Evolutionary conservation across 2,329 filamentous ascomycete genomes (phyloP).

Genomic region (Curvularia sp.): DNA sequence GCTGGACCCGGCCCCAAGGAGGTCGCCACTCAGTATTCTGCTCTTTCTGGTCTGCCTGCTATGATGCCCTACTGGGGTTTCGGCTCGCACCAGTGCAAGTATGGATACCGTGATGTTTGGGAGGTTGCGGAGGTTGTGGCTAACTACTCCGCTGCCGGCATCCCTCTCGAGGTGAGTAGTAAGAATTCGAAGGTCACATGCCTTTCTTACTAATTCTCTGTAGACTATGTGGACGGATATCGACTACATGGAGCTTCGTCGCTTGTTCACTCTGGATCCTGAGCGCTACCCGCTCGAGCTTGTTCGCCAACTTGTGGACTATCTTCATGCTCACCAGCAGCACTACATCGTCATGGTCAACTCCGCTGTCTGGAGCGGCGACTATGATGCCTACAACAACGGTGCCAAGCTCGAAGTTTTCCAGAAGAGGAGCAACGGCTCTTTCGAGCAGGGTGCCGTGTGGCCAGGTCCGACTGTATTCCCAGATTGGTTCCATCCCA

Average conservation of each 20-base stretch:
- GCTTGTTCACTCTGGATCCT: slow-evolving; percentile 70
- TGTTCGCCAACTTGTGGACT: slow-evolving; percentile 69
- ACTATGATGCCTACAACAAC: slow-evolving; percentile 65
- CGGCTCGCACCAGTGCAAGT: slow-evolving; percentile 60
- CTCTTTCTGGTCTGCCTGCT: slow-evolving; percentile 54
- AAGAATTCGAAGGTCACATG: rapidly evolving
- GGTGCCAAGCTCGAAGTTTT: slow-evolving; percentile 65
- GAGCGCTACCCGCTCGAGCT: slow-evolving; percentile 66
- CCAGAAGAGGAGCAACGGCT: slow-evolving; percentile 62
- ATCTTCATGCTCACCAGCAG: slow-evolving; percentile 71
- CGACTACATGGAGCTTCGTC: slow-evolving; percentile 69
- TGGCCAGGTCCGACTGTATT: slow-evolving; percentile 78
- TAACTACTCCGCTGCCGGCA: slow-evolving; percentile 69
- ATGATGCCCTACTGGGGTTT: slow-evolving; percentile 62
- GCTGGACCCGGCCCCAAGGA: slow-evolving; percentile 57
- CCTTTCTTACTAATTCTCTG: not conserved
- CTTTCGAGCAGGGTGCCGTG: slow-evolving; percentile 68
- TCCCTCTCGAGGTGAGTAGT: slow-evolving; percentile 56
- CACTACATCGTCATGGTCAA: slow-evolving; percentile 83
- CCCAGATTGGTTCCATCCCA: slow-evolving; percentile 77
- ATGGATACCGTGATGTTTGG: slow-evolving; percentile 63
- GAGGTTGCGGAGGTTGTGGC: slow-evolving; percentile 70
- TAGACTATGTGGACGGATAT: slow-evolving; percentile 78
- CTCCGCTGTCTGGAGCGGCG: slow-evolving; percentile 61
- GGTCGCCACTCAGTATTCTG: slow-evolving; percentile 57